These are phyloP conservation scores for Macrophomina pseudophaseolina DNA, from an alignment of 2,329 filamentous ascomycete species.

Conservation along the genomic window DNA sequence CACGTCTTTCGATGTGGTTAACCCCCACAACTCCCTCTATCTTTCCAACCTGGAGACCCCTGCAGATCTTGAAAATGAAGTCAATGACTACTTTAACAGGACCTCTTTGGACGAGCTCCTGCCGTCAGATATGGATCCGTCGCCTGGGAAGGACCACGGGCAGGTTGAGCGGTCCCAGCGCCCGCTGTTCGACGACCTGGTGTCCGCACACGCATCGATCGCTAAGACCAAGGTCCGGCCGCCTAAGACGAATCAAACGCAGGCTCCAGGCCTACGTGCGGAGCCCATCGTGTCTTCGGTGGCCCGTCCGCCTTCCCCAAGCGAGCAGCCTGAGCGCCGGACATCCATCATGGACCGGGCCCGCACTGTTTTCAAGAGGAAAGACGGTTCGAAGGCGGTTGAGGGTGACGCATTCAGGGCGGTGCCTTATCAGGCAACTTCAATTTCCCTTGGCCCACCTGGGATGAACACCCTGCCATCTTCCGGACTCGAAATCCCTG, in stretches of 20 bases:
- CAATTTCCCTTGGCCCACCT: not conserved
- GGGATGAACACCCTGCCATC: not conserved
- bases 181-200: conserved; percentile 23
- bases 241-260: not conserved
- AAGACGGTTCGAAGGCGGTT: not conserved
- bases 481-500: not conserved
- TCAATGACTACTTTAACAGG: conserved; percentile 38
- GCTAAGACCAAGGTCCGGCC: not conserved
- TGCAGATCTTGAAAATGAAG: conserved; percentile 40
- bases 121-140: conserved; percentile 30
- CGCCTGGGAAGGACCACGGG: conserved; percentile 27
- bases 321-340: not conserved
- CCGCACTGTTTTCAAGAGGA: not conserved
- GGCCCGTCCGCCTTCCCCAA: not conserved
- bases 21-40: conserved; percentile 44
- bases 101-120: conserved; percentile 34
- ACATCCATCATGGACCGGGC: conserved; percentile 18
- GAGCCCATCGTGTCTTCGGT: not conserved
- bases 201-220: conserved; percentile 22
- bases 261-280: not conserved
- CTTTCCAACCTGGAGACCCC: conserved; percentile 45
- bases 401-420: not conserved
- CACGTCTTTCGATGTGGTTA: conserved; percentile 47
- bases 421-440: not conserved
- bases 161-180: not conserved